Evolutionary conservation across 1,284 basidiomycete genomes (phyloP).

Genomic region (Fistulinella staudtii): DNA sequence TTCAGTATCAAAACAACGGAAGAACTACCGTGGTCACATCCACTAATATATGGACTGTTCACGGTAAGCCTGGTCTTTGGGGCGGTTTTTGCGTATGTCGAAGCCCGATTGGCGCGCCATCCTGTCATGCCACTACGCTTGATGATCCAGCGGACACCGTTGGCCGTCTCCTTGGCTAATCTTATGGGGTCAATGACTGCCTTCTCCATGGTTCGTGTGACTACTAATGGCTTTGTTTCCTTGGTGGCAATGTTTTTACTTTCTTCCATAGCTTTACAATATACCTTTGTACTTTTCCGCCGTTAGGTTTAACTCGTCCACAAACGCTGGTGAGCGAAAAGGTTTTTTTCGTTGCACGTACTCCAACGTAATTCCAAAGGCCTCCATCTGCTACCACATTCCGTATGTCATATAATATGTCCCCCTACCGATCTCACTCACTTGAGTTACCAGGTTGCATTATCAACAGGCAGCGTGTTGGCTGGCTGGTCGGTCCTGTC

Average conservation of each 20-base stretch:
- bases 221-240: neutral
- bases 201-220: constrained; percentile 70
- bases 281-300: constrained; percentile 87
- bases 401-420: constrained; percentile 48
- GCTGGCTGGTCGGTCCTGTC: constrained; percentile 67
- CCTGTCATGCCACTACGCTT: constrained; percentile 85
- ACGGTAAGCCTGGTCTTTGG: constrained; percentile 50
- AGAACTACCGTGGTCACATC: constrained; percentile 73
- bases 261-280: constrained; percentile 67
- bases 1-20: constrained; percentile 80
- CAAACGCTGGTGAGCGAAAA: constrained; percentile 57
- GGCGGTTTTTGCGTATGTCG: constrained; percentile 65
- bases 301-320: constrained; percentile 72
- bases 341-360: neutral
- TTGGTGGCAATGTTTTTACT: neutral
- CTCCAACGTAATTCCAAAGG: constrained; percentile 35
- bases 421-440: constrained; percentile 3
- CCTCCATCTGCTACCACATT: constrained; percentile 83
- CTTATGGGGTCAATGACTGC: constrained; percentile 71
- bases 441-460: constrained; percentile 53
- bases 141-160: constrained; percentile 70
- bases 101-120: constrained; percentile 68
- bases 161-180: constrained; percentile 78
- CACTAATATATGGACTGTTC: constrained; percentile 65
- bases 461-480: constrained; percentile 77